Conservation (phyloP, 2,329 filamentous ascomycete species). For the Colletotrichum eleusines region DNA sequence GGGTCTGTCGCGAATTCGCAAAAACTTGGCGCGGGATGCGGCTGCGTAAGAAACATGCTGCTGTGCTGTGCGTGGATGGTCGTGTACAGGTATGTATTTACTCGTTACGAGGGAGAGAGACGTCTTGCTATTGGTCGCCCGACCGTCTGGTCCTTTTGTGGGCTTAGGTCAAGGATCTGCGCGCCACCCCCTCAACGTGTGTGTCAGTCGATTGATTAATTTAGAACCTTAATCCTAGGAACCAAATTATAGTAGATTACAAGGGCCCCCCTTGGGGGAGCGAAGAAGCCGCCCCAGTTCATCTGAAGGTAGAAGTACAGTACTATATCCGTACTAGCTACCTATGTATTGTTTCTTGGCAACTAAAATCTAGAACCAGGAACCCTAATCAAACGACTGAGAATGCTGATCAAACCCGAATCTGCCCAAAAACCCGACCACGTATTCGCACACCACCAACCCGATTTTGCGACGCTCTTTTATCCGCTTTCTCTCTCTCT, state of each 20-base stretch:
- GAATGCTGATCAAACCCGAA: conserved; percentile 8
- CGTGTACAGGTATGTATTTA: background rate
- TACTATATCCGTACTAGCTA: too few relatives aligned
- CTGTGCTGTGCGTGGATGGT: conserved; percentile 1
- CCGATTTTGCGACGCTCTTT: background rate
- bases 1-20: background rate
- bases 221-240: conserved; percentile 29
- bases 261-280: background rate
- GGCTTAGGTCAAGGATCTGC: conserved; percentile 8
- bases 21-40: conserved; percentile 3
- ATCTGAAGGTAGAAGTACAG: background rate
- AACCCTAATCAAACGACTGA: conserved; percentile 22
- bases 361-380: background rate
- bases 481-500: conserved; percentile 17
- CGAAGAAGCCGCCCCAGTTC: background rate
- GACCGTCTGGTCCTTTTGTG: background rate
- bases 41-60: conserved; percentile 7
- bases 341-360: too few relatives aligned
- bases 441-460: background rate
- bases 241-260: too few relatives aligned
- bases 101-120: background rate
- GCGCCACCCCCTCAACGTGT: background rate
- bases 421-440: conserved; percentile 20
- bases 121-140: background rate
- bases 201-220: conserved; percentile 27